Base-by-base conservation (phyloP, 2,329 filamentous ascomycete genomes). In the Colletotrichum sp. region DNA sequence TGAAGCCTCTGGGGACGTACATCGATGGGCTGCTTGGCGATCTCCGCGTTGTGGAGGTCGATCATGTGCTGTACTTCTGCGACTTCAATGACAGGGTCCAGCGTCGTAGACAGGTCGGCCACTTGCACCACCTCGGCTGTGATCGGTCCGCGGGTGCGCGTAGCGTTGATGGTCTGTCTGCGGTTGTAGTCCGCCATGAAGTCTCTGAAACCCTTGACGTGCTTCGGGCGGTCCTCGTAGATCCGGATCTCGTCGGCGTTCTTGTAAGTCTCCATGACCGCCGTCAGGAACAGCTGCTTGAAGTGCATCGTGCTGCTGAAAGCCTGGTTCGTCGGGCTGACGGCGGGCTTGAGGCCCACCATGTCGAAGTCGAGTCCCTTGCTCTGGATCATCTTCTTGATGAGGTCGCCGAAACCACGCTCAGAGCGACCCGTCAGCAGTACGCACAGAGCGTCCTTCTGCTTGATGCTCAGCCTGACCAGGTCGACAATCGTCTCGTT, bases 11-110 rank as follows among this genome's bases (percentile, higher is more conserved):
- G 83, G 64, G 83, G 83, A 30, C 84, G 84, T 18, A 80, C 75
- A 57, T 86, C 74, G 82, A 84, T 65, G 77, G 84, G 78, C 64
- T 83, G 80, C 15, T 71, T 72, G 57, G 81, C 81, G 55, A 93
- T 85, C 28, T 90, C 86, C 5, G 87, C 85, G 83, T 99, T 99
- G 87, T 99, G 96, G 24, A 91, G 88, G 82, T 98, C 96, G 85
- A 99, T 93, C 88, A 98, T 93, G 79, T 94, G 93, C 85, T 98
- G 96, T 16, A 99, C 92, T 83, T 96, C 94, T 18, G 94, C 93
- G 43, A 96, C 91, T 85, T 98, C 96, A 21, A 91, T 88, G 38
- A 96, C 90, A 2, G 96, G 95, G 78, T 97, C 93, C 38, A 98
- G 90, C 66, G 89, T 92, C 8, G 92, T 94, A 32, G 92, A 91